Conservation (phyloP, 2,329 filamentous ascomycete species). For the Monosporascus sp. region DNA sequence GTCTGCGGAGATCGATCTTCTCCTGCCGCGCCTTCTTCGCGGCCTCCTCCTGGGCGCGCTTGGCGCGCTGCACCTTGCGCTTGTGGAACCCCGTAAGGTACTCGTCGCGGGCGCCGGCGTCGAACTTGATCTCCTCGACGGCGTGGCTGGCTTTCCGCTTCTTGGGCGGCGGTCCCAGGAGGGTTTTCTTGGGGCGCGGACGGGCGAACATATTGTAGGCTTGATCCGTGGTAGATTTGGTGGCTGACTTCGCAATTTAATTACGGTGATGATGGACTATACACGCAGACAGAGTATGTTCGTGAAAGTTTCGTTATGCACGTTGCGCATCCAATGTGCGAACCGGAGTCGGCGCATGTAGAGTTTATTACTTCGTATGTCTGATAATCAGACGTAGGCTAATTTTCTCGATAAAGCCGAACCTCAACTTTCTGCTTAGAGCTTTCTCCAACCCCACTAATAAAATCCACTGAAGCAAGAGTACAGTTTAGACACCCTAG, state of each 20-base stretch:
- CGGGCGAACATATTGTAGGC: slow-evolving; percentile 44
- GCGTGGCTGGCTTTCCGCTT: slow-evolving; percentile 56
- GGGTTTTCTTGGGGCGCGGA: slow-evolving; percentile 53
- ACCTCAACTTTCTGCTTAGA: too few species aligned
- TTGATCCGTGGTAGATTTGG: slow-evolving; percentile 2
- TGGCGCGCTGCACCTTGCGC: slow-evolving; percentile 79
- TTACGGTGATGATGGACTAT: too few species aligned
- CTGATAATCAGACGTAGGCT: too few species aligned
- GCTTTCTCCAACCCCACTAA: too few species aligned
- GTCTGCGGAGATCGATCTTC: slow-evolving; percentile 65
- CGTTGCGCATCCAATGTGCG: too few species aligned
- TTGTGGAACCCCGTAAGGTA: slow-evolving; percentile 97
- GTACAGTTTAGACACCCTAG: too few species aligned
- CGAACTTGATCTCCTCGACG: slow-evolving; percentile 81
- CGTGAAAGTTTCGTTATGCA: too few species aligned
- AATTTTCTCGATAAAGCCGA: too few species aligned
- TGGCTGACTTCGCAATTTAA: background rate
- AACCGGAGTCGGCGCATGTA: too few species aligned
- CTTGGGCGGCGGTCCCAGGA: slow-evolving; percentile 57
- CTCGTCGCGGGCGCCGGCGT: slow-evolving; percentile 71
- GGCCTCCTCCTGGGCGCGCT: slow-evolving; percentile 78
- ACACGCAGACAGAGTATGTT: too few species aligned
- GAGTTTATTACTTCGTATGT: too few species aligned
- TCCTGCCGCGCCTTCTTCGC: slow-evolving; percentile 74
- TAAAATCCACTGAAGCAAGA: too few species aligned